These are phyloP conservation scores for Lachancea cidri DNA, from an alignment of 805 yeast genomes.

Conservation along the genomic window DNA sequence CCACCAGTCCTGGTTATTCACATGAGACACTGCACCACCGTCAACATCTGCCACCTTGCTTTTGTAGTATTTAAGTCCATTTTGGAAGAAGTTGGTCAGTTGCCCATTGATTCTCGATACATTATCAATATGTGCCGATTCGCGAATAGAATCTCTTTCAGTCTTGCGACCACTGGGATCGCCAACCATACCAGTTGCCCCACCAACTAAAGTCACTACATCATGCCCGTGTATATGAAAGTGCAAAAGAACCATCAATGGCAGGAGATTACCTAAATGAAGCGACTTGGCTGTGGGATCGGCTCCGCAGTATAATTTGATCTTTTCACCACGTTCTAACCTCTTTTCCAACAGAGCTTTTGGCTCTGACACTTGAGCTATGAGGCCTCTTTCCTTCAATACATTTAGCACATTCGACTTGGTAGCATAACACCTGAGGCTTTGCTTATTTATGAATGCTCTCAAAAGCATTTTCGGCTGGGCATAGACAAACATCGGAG, in stretches of 20 bases:
- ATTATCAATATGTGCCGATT: constrained; percentile 48
- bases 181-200: constrained; percentile 94
- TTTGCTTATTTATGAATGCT: neutral
- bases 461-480: neutral
- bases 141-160: constrained; percentile 62
- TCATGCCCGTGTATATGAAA: constrained; percentile 80
- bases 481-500: neutral
- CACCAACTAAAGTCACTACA: constrained; percentile 81
- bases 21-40: constrained; percentile 40
- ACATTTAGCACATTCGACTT: constrained; percentile 12
- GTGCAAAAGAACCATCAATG: constrained; percentile 79
- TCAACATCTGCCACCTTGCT: constrained; percentile 29
- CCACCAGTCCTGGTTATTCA: constrained; percentile 87
- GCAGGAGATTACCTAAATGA: constrained; percentile 87
- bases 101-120: constrained; percentile 57
- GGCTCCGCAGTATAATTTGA: constrained; percentile 85
- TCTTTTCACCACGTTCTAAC: constrained; percentile 24
- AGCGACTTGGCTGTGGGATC: constrained; percentile 91
- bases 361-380: constrained; percentile 30
- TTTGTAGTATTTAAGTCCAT: constrained; percentile 59
- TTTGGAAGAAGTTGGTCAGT: constrained; percentile 51
- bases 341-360: constrained; percentile 13
- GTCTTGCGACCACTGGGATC: constrained; percentile 91
- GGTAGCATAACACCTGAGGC: constrained; percentile 1
- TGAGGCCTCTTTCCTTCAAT: constrained; percentile 24